phyloP scores from a whole-genome alignment of 75 land plant species.

The Selaginella tamariscina region DNA sequence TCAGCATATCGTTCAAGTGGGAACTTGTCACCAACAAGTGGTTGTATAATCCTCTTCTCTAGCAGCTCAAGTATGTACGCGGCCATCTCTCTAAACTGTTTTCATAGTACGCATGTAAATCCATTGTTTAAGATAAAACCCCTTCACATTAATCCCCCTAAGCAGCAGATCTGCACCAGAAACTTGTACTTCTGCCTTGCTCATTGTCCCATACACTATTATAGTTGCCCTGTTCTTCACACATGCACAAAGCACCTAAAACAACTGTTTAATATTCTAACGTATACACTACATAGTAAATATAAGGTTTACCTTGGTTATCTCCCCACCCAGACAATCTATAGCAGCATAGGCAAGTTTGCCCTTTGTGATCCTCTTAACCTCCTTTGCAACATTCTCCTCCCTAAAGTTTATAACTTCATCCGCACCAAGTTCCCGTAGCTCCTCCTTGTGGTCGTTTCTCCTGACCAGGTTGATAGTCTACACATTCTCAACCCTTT shows the following conservation, averaged over 20 bases:
- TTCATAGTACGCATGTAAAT: not conserved
- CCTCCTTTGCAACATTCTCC: slow-evolving; percentile 13
- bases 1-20: not conserved
- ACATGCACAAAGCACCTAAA: not conserved
- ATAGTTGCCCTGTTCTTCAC: not conserved
- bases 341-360: slow-evolving; percentile 15
- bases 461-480: slow-evolving; percentile 20
- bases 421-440: slow-evolving; percentile 7
- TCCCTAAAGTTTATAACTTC: not conserved
- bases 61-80: not conserved
- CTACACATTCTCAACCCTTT: no score
- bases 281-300: no score
- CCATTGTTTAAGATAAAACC: not conserved
- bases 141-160: not conserved
- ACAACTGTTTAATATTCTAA: no score
- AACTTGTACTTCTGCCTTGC: not conserved
- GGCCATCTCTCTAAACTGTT: not conserved
- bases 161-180: not conserved
- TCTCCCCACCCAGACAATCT: slow-evolving; percentile 14
- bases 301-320: slow-evolving; percentile 20
- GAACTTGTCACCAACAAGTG: not conserved
- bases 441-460: slow-evolving; percentile 19
- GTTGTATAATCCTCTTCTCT: not conserved
- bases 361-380: slow-evolving; percentile 17
- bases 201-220: not conserved